Evolutionary conservation across 768 basidiomycete species (phyloP), one percentile per base, ranked within the genome.

Genomic region (Agrocybe pediades): DNA sequence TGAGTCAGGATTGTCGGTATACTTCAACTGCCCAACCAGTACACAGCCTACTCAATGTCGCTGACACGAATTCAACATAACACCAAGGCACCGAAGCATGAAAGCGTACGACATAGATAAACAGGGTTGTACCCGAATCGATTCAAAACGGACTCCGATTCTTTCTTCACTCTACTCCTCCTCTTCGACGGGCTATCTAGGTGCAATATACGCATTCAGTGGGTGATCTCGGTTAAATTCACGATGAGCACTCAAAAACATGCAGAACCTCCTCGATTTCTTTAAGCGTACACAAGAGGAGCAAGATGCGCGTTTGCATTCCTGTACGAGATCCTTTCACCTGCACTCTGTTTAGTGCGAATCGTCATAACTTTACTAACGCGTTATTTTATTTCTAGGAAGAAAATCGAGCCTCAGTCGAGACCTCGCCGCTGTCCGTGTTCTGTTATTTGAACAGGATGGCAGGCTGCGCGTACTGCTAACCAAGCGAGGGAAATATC

Each of bases 401-500:
- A 47, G 36, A n/a, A 36, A 19, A 46, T 56, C 20, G 51, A 52
- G 21, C 72, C 70, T 6, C 54, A 36, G 6, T 68, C 66, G 33
- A 83, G 77, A 60, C n/a, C 77, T 83, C 5, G 88, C 83, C 4
- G 87, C 90, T 8, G 90, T 94, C 0, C 77, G 92, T 1, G 81
- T 93, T 0, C 71, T 91, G 5, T 70, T 94, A 1, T 94, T 83
- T 54, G 87, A 92, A 64, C 70, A 76, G 17, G 77, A 71, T 1
- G 84, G 79, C 11, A 71, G 78, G 41, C 71, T 94, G 4, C 80
- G 84, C n/a, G 90, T 94, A 2, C 71, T 93, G 17, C 73, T 94
- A 44, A 94, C 92, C 0, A 94, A 91, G 2, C 81, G 92, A 15
- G 88, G 89, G 3, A 90, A 88, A 65, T 64, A 68, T 4, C 76